Conservation (phyloP, 345 rosid genomes). For the Limnanthes douglasii region DNA sequence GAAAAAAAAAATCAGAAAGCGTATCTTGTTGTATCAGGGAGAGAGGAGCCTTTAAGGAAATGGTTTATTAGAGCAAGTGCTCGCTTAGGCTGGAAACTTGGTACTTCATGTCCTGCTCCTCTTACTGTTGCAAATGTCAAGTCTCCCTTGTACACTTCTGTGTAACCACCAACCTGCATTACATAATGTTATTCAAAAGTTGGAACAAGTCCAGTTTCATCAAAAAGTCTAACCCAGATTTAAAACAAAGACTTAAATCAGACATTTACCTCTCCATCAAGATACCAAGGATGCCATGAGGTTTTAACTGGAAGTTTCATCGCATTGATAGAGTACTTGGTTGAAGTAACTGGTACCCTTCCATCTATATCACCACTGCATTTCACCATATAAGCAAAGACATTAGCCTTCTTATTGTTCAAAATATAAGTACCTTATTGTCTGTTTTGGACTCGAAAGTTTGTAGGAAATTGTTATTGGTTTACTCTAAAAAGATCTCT, state of each 20-base stretch:
- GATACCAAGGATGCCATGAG: conserved; percentile 78
- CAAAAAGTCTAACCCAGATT: too few species aligned
- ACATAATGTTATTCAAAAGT: too few species aligned
- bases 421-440: too few species aligned
- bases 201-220: too few species aligned
- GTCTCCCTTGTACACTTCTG: conserved; percentile 53
- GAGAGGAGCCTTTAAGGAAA: conserved; percentile 47
- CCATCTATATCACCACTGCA: conserved; percentile 86
- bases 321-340: conserved; percentile 39
- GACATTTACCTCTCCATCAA: conserved; percentile 38
- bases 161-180: conserved; percentile 64
- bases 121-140: conserved; percentile 68
- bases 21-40: conserved; percentile 36
- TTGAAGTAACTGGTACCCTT: conserved; percentile 74
- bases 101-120: conserved; percentile 89
- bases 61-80: conserved; percentile 61
- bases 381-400: too few species aligned
- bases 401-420: too few species aligned
- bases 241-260: too few species aligned
- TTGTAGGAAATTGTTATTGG: too few species aligned
- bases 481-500: too few species aligned
- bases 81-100: conserved; percentile 69
- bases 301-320: conserved; percentile 44
- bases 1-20: neutral
- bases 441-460: too few species aligned